These are phyloP conservation scores for Globisporangium cystogenes DNA, from an alignment of 352 stramenopile genomes.

Conservation along the genomic window DNA sequence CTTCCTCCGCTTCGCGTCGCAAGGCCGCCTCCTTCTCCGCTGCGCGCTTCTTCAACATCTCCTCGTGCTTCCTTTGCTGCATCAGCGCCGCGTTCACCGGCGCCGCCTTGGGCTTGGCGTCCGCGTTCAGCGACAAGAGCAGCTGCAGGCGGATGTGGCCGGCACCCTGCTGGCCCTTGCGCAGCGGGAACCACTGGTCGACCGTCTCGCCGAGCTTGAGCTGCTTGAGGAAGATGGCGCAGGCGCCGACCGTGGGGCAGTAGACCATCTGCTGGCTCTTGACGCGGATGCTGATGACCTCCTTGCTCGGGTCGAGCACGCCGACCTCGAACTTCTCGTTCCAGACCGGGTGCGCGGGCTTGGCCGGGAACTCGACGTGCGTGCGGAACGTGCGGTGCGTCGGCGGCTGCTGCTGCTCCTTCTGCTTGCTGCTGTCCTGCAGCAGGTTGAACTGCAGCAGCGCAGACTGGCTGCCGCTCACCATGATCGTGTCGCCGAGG, in stretches of 20 bases:
- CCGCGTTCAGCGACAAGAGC: slow-evolving; percentile 22
- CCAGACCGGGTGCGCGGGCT: slow-evolving; percentile 42
- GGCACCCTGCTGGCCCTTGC: slow-evolving; percentile 30
- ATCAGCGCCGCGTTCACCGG: slow-evolving; percentile 13
- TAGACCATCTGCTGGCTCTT: slow-evolving; percentile 69
- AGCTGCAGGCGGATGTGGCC: slow-evolving; percentile 58
- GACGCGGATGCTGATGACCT: slow-evolving; percentile 66
- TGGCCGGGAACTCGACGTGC: slow-evolving; percentile 32
- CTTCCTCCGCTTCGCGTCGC: slow-evolving; percentile 1
- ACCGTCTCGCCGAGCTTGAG: slow-evolving; percentile 32
- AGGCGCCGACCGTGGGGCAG: slow-evolving; percentile 52
- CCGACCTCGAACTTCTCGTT: slow-evolving; percentile 74
- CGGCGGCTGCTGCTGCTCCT: neutral
- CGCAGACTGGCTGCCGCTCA: slow-evolving; percentile 23
- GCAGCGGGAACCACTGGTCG: slow-evolving; percentile 57
- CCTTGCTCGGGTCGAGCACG: slow-evolving; percentile 31
- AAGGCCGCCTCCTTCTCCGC: slow-evolving; percentile 4
- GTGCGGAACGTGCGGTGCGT: slow-evolving; percentile 55
- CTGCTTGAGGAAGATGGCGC: slow-evolving; percentile 47
- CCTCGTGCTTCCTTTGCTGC: slow-evolving; percentile 13
- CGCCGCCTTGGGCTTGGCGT: neutral
- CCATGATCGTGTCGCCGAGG: slow-evolving; percentile 41
- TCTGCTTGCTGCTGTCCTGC: slow-evolving; percentile 7
- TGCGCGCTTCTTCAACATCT: slow-evolving; percentile 6
- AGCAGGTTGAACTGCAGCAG: slow-evolving; percentile 15